Evolutionary conservation across 352 stramenopile genomes (phyloP), one percentile per base, ranked within the genome.

Genomic region (Phytophthora meadii): DNA sequence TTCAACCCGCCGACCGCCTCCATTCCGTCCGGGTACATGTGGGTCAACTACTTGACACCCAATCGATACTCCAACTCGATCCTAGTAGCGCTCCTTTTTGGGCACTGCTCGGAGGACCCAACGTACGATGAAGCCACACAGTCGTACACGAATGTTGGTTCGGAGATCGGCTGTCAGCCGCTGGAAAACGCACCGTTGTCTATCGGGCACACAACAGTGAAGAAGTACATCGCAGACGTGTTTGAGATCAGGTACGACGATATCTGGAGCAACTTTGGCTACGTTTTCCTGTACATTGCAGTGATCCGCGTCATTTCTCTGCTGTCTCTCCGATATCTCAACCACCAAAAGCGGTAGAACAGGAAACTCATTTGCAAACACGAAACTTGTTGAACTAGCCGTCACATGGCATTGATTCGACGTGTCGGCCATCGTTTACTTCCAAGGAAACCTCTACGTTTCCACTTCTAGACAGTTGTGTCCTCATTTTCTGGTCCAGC

Each of bases 281-380:
- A 59, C 37, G 14, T 42, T n/a, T 61, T 79, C 55, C 49, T 75
- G 32, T 79, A 67, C 36, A 45, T 81, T 24, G 46, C 39, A 3
- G 41, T 77, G 9, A 77, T 62, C 32, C 75, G 72, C n/a, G 36
- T 77, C 12, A 44, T 84, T 4, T 73, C 68, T 24, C 49, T 83
- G 11, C n/a, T 83, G 32, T 67, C 64, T 8, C 50, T 83, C 28
- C 69, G 73, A 11, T 81, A 76, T 48, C 54, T 84, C 49, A 79
- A 79, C 53, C 69, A 81, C 51, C 69, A 84, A 45, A 80, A 78
- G 58, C 27, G 58, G 37, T 78, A 82, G 24, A 49, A 5, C 42
- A 46, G 22, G 19, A 27, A 27, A 25, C n/a, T 6, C 15, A 46
- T 46, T 27, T 22, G 15, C 7, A 28, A 57, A 64, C 36, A 58